Conservation (phyloP, 805 yeast species). For the Ogataea parapolymorpha region DNA sequence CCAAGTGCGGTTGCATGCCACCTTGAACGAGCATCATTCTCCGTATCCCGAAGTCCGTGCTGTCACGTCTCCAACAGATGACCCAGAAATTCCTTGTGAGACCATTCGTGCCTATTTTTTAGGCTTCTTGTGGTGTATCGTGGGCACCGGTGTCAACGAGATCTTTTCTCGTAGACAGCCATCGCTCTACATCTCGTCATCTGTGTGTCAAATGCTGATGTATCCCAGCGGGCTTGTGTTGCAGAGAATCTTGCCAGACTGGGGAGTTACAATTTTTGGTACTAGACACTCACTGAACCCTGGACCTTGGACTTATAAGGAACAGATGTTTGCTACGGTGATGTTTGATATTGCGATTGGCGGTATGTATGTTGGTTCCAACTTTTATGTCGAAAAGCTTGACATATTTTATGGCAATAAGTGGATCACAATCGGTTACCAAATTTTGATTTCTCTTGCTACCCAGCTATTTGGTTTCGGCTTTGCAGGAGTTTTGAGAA, state of each 20-base stretch:
- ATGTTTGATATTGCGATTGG: constrained; percentile 36
- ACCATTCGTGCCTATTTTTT: constrained; percentile 32
- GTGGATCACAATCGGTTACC: constrained; percentile 41
- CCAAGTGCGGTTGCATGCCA: constrained; percentile 33
- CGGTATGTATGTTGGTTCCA: constrained; percentile 34
- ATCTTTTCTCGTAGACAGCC: constrained; percentile 60
- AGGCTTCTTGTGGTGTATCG: constrained; percentile 27
- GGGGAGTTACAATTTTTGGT: constrained; percentile 39
- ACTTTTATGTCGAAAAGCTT: constrained; percentile 33
- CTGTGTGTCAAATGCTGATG: constrained; percentile 57
- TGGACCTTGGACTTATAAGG: constrained; percentile 63
- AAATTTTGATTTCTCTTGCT: constrained; percentile 48
- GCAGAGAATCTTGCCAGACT: constrained; percentile 40
- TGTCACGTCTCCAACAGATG: constrained; percentile 52
- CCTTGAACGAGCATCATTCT: constrained; percentile 40
- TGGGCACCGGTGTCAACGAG: constrained; percentile 58
- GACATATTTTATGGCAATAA: constrained; percentile 31
- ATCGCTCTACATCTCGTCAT: constrained; percentile 44
- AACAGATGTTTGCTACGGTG: constrained; percentile 61
- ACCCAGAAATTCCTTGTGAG: constrained; percentile 46
- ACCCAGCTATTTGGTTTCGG: constrained; percentile 68
- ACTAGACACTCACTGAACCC: constrained; percentile 46
- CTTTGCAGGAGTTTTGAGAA: constrained; percentile 59
- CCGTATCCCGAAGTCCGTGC: constrained; percentile 71
- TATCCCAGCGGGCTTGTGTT: constrained; percentile 57